Evolutionary conservation across 257 asterid genomes (phyloP).

Genomic region (Sherardia arvensis): DNA sequence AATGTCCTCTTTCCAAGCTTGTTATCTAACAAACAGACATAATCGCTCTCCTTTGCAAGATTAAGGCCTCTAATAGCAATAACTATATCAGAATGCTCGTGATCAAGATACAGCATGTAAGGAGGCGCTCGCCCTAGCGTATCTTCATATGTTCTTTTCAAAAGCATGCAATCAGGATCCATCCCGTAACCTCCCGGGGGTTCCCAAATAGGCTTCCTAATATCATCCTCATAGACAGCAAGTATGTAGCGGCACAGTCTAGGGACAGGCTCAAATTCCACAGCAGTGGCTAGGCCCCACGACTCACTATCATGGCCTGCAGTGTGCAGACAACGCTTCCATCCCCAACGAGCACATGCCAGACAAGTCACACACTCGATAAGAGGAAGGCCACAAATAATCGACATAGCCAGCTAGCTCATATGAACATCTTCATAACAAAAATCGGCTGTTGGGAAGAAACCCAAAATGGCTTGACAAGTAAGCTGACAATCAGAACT

Average conservation of each 20-base stretch:
- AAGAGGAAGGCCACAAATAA: conserved; percentile 69
- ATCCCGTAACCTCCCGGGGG: conserved; percentile 74
- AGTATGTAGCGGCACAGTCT: conserved; percentile 71
- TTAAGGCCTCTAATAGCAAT: conserved; percentile 84
- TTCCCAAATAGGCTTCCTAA: conserved; percentile 46
- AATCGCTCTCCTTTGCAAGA: conserved; percentile 74
- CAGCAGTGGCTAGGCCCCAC: conserved; percentile 54
- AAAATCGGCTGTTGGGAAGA: neutral
- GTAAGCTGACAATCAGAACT: neutral
- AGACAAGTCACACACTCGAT: conserved; percentile 70
- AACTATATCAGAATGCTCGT: conserved; percentile 62
- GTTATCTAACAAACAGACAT: conserved; percentile 65
- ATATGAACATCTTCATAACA: neutral
- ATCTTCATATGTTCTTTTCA: conserved; percentile 46
- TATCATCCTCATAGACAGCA: conserved; percentile 63
- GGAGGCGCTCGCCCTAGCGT: conserved; percentile 58
- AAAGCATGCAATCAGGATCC: conserved; percentile 39
- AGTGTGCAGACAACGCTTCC: conserved; percentile 73
- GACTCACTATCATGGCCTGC: conserved; percentile 70
- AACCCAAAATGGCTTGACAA: neutral
- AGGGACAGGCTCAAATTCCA: conserved; percentile 75
- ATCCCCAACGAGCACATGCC: conserved; percentile 73
- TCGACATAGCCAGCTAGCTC: conserved; percentile 41
- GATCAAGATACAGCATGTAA: conserved; percentile 67
- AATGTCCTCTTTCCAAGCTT: conserved; percentile 60